phyloP scores from a whole-genome alignment of 140 eudicot species.

The Senecio squalidus region DNA sequence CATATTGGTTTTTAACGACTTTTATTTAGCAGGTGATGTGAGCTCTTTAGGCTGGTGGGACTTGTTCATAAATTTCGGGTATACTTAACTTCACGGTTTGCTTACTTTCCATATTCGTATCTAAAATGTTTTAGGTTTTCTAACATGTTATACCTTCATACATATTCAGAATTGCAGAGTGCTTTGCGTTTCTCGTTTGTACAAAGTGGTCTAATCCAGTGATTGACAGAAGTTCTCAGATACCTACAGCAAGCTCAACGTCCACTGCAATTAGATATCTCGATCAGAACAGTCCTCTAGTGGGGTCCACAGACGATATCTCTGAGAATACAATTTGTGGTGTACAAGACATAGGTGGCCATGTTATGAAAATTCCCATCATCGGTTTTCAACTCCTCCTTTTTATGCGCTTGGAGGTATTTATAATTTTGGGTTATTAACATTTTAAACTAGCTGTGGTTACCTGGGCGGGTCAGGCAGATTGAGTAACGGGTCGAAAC shows the following conservation, averaged over 20 bases:
- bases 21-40: conserved; percentile 45
- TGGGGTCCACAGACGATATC: conserved; percentile 39
- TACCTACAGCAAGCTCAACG: conserved; percentile 31
- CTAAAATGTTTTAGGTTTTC: background rate
- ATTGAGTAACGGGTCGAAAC: too few relatives aligned
- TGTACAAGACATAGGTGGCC: conserved; percentile 71
- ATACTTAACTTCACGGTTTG: conserved; percentile 12
- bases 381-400: conserved; percentile 63
- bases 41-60: conserved; percentile 84
- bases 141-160: background rate
- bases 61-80: conserved; percentile 74
- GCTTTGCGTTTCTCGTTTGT: conserved; percentile 78
- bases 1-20: conserved; percentile 1
- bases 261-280: too few relatives aligned
- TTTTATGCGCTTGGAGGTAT: conserved; percentile 75
- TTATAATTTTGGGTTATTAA: too few relatives aligned
- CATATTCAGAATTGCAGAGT: conserved; percentile 65
- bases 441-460: too few relatives aligned
- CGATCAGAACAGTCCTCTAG: too few relatives aligned
- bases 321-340: conserved; percentile 44
- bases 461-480: too few relatives aligned
- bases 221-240: conserved; percentile 47
- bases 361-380: conserved; percentile 61
- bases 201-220: conserved; percentile 82
- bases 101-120: background rate